A percentile compares a stretch with the other conserved stretches of the same genome.
phyloP scores from a whole-genome alignment of 371 early-diverging fungal species.

The Capniomyces stellatus region DNA sequence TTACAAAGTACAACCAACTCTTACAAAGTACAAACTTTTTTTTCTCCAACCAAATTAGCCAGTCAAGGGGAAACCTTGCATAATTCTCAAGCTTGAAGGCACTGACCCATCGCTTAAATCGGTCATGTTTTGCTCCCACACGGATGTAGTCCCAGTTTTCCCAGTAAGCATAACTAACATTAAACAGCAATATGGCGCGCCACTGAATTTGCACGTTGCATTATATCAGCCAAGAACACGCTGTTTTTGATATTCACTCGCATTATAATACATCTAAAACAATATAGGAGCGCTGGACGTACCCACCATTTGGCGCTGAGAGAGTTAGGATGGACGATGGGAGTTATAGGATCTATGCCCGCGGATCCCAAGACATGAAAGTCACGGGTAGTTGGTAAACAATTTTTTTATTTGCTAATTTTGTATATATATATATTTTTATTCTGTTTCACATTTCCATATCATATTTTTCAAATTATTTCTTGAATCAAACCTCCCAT shows the following conservation, averaged over 20 bases:
- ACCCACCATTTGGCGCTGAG: conserved; percentile 50
- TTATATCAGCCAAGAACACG: neutral
- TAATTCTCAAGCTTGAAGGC: conserved; percentile 45
- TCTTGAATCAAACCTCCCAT: neutral
- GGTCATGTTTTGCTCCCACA: conserved; percentile 58
- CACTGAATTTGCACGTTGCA: neutral
- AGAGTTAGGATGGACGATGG: conserved; percentile 26
- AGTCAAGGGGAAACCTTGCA: conserved; percentile 43
- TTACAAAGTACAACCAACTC: too few species aligned
- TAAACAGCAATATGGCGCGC: too few species aligned
- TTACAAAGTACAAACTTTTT: too few species aligned
- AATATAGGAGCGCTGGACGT: conserved; percentile 34
- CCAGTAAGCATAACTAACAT: neutral
- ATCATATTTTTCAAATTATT: neutral
- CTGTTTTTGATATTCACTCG: too few species aligned
- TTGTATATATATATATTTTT: neutral
- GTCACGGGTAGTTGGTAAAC: conserved; percentile 35
- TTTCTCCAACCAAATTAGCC: conserved; percentile 3
- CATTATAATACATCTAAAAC: neutral
- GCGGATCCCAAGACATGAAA: conserved; percentile 77
- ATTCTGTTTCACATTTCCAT: neutral
- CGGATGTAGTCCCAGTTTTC: conserved; percentile 69
- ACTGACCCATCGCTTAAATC: conserved; percentile 30
- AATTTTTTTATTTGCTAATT: neutral
- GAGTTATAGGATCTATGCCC: conserved; percentile 47